Evolutionary conservation across 2,329 filamentous ascomycete species (phyloP), one percentile per base, ranked within the genome.

Genomic region (Exophiala xenobiotica): DNA sequence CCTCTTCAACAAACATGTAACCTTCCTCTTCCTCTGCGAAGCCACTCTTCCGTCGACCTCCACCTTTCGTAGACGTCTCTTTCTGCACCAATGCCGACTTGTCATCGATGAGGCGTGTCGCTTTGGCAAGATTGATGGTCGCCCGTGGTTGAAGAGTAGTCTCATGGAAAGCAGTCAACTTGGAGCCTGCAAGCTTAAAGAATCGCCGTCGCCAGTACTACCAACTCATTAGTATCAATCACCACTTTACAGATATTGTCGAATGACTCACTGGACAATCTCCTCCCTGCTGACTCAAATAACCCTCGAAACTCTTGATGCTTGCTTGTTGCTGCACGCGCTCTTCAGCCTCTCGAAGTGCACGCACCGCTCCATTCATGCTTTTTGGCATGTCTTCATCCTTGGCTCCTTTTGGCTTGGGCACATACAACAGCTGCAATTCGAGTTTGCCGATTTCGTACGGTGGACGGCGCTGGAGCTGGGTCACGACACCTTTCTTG

Each of bases 331-430:
- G 56, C n/a, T 57, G 54, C 62, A 83, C 86, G 56, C 87, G 83
- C 42, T 86, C 79, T 68, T 96, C 90, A 1, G 92, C 90, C 46
- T 92, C 89, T 70, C 87, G 89, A 73, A 99, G 84, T 74, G 97
- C 93, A 14, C 93, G 82, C 62, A 97, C 87, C 69, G 90, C 96
- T 37, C 89, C 88, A 70, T 93, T 95, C 91, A 99, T 96, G 75
- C 91, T 96, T 83, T 97, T 97, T 48, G 93, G 93, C 90, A 99
- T 96, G 61, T 97, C 92, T 12, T 96, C 91, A 59, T 97, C 93
- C 43, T 83, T 84, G 23, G 85, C 79, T 38, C 87, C 87, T 75
- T 89, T 92, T 3, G 93, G 92, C 63, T 91, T 90, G 0, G 93
- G 93, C 1, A 99, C 90, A 65, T 96, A 99, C 11, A 99, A 78